Evolutionary conservation across 352 stramenopile species (phyloP), one percentile per base, ranked within the genome.

Genomic region (Pythium volutum): DNA sequence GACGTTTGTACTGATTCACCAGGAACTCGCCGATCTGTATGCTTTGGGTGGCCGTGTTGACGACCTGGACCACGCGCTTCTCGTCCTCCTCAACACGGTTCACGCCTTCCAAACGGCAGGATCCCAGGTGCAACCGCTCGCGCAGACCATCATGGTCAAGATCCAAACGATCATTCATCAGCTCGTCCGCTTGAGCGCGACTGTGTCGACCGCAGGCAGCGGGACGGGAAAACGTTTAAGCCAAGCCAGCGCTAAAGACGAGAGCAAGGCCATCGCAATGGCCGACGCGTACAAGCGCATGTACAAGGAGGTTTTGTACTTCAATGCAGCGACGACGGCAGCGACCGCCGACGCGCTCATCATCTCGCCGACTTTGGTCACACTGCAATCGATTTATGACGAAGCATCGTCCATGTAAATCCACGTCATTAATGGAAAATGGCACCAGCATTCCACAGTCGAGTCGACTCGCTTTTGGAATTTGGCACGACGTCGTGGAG

Each of bases 241-340:
- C 8, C 9, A 10, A 8, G n/a, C 9, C 11, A 23, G 11, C 16
- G 18, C 49, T 3, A 67, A 45, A 23, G 77, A 55, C 29, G 68
- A 54, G 33, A 43, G 29, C 18, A 69, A 71, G 31, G 52, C 63
- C 9, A 76, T 75, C 27, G 63, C 36, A 42, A 81, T 77, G 62
- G 87, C 84, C 0, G 74, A 87, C 4, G 71, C 81, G 57, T 94
- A 89, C 65, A 94, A 94, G 72, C 69, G 74, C 27, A 92, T 94
- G 85, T 94, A 94, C 75, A 89, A 89, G 45, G 79, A 91, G 54
- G 76, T 88, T 36, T 88, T 94, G 47, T 91, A 91, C 63, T 88
- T 81, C 31, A 76, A 84, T 50, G 74, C 70, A 33, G 77, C 71
- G 22, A 65, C 69, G 18, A 55, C 26, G 20, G n/a, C 27, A 1